Percentiles rank a stretch among this genome's conserved stretches.
These are phyloP conservation scores for Marasmius fiardii DNA, from an alignment of 1,284 basidiomycete species.

Conservation along the genomic window DNA sequence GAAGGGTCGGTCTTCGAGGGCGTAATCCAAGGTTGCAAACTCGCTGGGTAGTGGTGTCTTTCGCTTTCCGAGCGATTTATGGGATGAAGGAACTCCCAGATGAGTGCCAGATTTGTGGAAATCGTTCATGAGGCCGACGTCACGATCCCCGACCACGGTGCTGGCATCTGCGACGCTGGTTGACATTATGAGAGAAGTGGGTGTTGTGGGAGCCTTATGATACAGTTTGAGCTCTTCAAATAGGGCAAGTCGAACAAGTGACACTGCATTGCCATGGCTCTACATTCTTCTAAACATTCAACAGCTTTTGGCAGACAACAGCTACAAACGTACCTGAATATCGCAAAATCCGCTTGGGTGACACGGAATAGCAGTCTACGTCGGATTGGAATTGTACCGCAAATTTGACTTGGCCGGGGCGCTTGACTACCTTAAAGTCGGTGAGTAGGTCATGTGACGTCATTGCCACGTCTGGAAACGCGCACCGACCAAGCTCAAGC, in stretches of 20 bases:
- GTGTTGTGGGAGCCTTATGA: background rate
- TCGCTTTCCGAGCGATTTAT: slow-evolving; percentile 11
- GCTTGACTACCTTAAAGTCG: too few species aligned
- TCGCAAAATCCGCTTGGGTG: too few species aligned
- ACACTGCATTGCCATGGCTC: background rate
- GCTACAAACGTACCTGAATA: too few species aligned
- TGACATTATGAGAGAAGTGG: slow-evolving; percentile 20
- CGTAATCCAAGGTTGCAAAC: slow-evolving; percentile 34
- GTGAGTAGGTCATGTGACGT: background rate
- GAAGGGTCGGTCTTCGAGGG: slow-evolving; percentile 53
- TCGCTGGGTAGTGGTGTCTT: slow-evolving; percentile 11
- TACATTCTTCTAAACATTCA: too few species aligned
- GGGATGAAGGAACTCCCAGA: slow-evolving; percentile 9
- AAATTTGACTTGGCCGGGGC: too few species aligned
- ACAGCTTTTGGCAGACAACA: too few species aligned
- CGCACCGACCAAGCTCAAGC: background rate
- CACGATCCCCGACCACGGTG: slow-evolving; percentile 33
- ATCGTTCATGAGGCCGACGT: slow-evolving; percentile 3
- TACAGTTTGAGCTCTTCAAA: background rate
- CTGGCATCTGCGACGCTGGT: slow-evolving; percentile 26
- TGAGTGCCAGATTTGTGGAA: background rate
- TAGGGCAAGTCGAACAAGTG: background rate
- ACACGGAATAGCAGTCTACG: too few species aligned
- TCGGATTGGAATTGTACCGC: too few species aligned
- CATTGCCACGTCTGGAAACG: background rate